Percentiles rank a stretch among this genome's conserved stretches.
Conservation (phyloP, 495 filamentous ascomycete genomes). For the Aspergillus affinis region DNA sequence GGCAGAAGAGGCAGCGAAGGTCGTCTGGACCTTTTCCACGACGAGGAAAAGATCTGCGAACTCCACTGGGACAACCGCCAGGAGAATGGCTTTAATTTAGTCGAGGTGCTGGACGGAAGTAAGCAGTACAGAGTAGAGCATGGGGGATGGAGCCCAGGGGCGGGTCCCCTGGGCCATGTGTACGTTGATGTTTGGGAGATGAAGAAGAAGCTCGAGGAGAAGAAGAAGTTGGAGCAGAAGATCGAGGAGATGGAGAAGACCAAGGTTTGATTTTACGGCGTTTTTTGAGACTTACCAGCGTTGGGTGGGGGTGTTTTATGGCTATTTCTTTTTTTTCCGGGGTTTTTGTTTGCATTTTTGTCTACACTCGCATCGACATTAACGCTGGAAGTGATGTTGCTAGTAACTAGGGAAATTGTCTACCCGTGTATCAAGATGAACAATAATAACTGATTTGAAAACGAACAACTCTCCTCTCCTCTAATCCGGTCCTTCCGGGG, state of each 20-base stretch:
- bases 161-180: slow-evolving; percentile 39
- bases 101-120: slow-evolving; percentile 33
- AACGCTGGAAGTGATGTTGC: background rate
- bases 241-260: background rate
- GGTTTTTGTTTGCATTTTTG: background rate
- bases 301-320: background rate
- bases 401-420: background rate
- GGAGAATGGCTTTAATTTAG: slow-evolving; percentile 25
- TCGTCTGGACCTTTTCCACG: slow-evolving; percentile 39
- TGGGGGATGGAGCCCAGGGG: slow-evolving; percentile 38
- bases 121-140: slow-evolving; percentile 35
- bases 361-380: background rate
- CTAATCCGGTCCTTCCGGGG: background rate
- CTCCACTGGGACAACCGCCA: slow-evolving; percentile 42
- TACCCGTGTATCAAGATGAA: background rate
- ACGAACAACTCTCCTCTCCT: too few relatives aligned
- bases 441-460: background rate
- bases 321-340: background rate
- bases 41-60: slow-evolving; percentile 40
- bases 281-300: background rate
- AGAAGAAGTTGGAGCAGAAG: background rate
- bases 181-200: slow-evolving; percentile 32
- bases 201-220: slow-evolving; percentile 23
- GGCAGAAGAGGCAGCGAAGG: slow-evolving; percentile 40
- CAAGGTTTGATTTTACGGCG: background rate